Evolutionary conservation across 2,329 filamentous ascomycete species (phyloP).

Genomic region (Neofusicoccum sp.): DNA sequence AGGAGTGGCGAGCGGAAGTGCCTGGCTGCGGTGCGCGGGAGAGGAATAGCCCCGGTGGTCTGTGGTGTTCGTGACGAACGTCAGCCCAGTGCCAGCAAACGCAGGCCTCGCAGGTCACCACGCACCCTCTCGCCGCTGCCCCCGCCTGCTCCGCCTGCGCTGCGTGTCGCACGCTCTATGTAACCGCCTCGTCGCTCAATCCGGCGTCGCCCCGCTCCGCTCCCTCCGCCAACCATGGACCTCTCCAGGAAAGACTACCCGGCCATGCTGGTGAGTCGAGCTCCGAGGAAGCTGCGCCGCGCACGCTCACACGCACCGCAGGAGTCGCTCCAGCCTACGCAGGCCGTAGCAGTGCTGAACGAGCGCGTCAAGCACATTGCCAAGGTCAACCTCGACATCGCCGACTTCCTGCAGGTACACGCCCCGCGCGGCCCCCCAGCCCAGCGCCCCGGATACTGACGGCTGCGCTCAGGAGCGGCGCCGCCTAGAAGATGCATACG

Average conservation of each 20-base stretch:
- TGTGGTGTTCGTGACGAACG: conserved; percentile 15
- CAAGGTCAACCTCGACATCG: conserved; percentile 84
- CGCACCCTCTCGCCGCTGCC: conserved; percentile 1
- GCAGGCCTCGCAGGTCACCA: neutral
- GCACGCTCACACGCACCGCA: conserved; percentile 44
- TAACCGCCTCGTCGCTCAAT: conserved; percentile 9
- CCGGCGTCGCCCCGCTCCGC: conserved; percentile 8
- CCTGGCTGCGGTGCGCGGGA: conserved; percentile 16
- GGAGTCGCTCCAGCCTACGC: conserved; percentile 76
- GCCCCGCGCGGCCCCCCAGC: conserved; percentile 21
- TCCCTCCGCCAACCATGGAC: conserved; percentile 44
- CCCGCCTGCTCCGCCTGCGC: conserved; percentile 11
- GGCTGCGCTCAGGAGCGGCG: conserved; percentile 73
- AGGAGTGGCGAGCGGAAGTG: conserved; percentile 17
- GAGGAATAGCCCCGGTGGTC: conserved; percentile 16
- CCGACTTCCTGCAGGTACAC: conserved; percentile 94
- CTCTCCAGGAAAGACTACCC: conserved; percentile 88
- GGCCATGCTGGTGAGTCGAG: conserved; percentile 76
- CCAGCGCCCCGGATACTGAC: conserved; percentile 11
- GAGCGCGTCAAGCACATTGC: conserved; percentile 85
- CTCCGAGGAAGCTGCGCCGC: conserved; percentile 23
- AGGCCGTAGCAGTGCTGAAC: conserved; percentile 77
- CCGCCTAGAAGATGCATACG: conserved; percentile 87
- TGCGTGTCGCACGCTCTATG: conserved; percentile 15
- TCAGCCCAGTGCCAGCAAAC: conserved; percentile 12